Evolutionary conservation across 805 yeast genomes (phyloP), one percentile per base, ranked within the genome.

Genomic region (Phaffomyces opuntiae): DNA sequence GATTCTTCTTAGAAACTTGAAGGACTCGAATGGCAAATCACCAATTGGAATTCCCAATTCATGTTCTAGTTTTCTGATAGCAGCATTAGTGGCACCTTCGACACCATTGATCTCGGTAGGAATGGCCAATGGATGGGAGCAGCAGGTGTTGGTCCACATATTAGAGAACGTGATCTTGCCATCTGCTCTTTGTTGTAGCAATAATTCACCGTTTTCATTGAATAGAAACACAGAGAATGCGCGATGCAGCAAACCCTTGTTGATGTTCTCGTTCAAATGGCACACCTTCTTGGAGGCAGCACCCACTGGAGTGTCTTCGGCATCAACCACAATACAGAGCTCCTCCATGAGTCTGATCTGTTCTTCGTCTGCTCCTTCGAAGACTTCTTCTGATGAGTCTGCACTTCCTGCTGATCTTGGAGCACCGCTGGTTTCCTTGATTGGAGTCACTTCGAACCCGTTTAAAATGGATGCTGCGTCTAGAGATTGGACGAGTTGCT

Each of bases 131-230:
- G 99, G 99, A 64, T 93, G 99, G 1, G 98, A 90, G 65, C 99
- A 93, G 68, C 99, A 93, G 2, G 99, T 93, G 65, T 93, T 93
- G 25, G 99, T 93, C 99, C 99, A 93, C 83, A 90, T 81, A 48
- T 80, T 80, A 1, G 98, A 95, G 66, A 93, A 93, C 1, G 99
- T 93, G 68, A 93, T 93, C 65, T 93, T 93, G 63, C 93, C 98
- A 42, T 81, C 80, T 0, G 99, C 98, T 56, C 99, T 80, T 69
- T 91, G 97, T 69, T 93, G 99, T 54, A 93, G 72, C 48, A 93
- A 73, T 50, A 93, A 74, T 65, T 84, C 75, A 48, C 81, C 80
- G 39, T 86, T 78, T 21, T 77, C 77, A 64, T 89, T 83, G 71
- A 93, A 93, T 45, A 91, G 68, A 57, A 93, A 93, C n/a, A 90